Evolutionary conservation across 768 basidiomycete species (phyloP), one percentile per base, ranked within the genome.

Genomic region (Pulveroboletus sp.): DNA sequence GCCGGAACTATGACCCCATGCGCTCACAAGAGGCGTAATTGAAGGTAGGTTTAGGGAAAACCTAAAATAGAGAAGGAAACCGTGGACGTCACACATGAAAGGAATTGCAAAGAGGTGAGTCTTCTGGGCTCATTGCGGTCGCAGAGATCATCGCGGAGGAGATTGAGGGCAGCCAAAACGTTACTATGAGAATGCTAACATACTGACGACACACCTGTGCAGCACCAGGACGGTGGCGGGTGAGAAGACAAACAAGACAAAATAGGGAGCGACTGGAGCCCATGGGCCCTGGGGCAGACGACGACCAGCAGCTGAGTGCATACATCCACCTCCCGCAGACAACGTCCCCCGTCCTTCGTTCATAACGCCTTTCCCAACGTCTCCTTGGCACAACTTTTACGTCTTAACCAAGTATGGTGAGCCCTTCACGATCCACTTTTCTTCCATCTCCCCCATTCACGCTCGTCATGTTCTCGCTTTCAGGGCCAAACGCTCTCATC

Each of bases 401-500:
- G 59, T 66, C 64, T 59, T 66, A 57, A 30, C 54, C 3, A 64
- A 43, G 40, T 62, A 68, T 68, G 67, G 67, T 66, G 38, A 51
- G 66, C 28, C 15, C 38, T 30, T 52, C 40, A 10, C n/a, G 24
- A 35, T 50, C 40, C 43, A 39, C 46, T 33, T 51, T 30, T 14
- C 4, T n/a, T 39, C 38, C 38, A 33, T 35, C 43, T 30, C 47
- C 27, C 42, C 44, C 49, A 43, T 43, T 56, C 47, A 59, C 40
- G 7, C 30, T 43, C 27, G 8, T 8, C 28, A 3, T 39, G 43
- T 30, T 1, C 12, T 33, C 8, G 3, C 40, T 46, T 63, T 49
- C 38, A 90, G 90, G 90, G 90, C 67, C 90, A 93, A 82, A 91
- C 86, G 5, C 82, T 93, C 41, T 89, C 87, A 54, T 75, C 80